phyloP scores from a whole-genome alignment of 352 stramenopile genomes.

The Blastocystis sp. region DNA sequence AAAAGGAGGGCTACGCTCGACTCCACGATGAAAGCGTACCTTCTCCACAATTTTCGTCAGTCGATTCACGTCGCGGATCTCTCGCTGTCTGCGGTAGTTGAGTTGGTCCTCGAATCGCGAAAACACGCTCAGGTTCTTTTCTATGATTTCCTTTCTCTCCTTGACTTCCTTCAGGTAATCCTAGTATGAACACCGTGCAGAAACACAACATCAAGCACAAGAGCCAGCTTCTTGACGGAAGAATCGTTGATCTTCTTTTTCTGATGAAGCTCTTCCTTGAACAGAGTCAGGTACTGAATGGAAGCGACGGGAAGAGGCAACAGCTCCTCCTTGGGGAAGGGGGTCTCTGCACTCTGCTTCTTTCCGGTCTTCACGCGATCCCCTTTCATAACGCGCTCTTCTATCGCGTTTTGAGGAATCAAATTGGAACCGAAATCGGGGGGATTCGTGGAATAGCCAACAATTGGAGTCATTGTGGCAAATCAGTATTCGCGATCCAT shows the following conservation, averaged over 20 bases:
- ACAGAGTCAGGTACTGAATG: not conserved
- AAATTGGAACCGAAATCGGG: not conserved
- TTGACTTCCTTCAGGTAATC: slow-evolving; percentile 33
- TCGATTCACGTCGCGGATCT: slow-evolving; percentile 7
- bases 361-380: no score
- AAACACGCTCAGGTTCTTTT: slow-evolving; percentile 1
- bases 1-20: not conserved
- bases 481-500: not conserved
- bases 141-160: slow-evolving; percentile 12
- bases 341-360: not conserved
- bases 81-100: slow-evolving; percentile 16
- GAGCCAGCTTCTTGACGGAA: not conserved
- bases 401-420: no score
- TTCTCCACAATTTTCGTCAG: not conserved
- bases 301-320: not conserved
- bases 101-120: slow-evolving; percentile 47
- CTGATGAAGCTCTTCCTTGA: not conserved
- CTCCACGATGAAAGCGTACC: not conserved
- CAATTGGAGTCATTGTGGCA: not conserved
- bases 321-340: not conserved
- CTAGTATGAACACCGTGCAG: not conserved
- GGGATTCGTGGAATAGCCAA: not conserved
- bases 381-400: no score
- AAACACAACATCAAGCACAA: not conserved
- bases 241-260: not conserved